Base-by-base conservation (phyloP, 2,329 filamentous ascomycete genomes). In the Fusarium temperatum region DNA sequence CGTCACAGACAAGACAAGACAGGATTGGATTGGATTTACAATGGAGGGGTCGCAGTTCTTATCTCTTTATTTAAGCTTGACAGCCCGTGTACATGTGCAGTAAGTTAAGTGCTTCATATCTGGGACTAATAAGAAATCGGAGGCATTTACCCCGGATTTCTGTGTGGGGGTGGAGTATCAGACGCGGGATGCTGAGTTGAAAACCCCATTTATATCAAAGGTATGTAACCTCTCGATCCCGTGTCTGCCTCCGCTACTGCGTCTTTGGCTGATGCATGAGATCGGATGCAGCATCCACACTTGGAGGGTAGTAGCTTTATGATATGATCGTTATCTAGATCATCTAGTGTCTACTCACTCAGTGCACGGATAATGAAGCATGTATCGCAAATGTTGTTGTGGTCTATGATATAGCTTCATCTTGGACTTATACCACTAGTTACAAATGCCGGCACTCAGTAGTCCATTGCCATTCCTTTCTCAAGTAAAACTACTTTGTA, bases 91-190 rank as follows among this genome's bases (percentile, higher is more conserved):
- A 51, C 61, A 58, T 57, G 22, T n/a, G 30, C n/a, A 58, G 30
- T n/a, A 38, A 38, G 30, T 38, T 44, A 62, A 36, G 39, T 68
- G 47, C 53, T 60, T 75, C 60, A 75, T 55, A 69, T 56, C 63
- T 73, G 60, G 68, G 48, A 73, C 72, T 66, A 74, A 65, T 50
- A 70, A 73, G 61, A 67, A 70, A 58, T 44, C 45, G 59, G 65
- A 70, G 47, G 59, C 63, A 65, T 51, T 60, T 75, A 75, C 72
- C 72, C 72, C 72, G 45, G 72, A 75, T 75, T 74, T 42, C 44
- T 45, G 50, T 75, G 72, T 78, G 76, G 76, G 76, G 76, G 76
- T 73, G 76, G 76, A 73, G 75, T 67, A 70, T 61, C 70, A 71
- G 55, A 72, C 73, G 73, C 62, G 64, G 74, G 67, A 75, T 75